phyloP scores from a whole-genome alignment of 768 basidiomycete genomes.

The Mrakia hoshinonis region DNA sequence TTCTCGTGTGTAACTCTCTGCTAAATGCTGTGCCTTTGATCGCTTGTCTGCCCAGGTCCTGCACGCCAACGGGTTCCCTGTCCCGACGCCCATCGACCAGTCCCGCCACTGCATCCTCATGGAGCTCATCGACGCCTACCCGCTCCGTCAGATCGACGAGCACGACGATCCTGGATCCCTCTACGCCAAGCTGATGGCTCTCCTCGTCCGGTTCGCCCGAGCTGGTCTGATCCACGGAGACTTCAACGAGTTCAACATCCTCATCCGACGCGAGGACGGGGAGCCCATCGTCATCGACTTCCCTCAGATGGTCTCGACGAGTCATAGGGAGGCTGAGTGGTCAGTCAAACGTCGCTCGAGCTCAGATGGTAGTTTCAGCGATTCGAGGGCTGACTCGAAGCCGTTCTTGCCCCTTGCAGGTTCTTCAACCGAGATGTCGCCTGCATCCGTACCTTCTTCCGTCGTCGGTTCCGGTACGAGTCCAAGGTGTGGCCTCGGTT shows the following conservation, averaged over 20 bases:
- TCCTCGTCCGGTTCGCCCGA: slow-evolving; percentile 87
- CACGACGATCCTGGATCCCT: slow-evolving; percentile 78
- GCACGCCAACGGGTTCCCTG: slow-evolving; percentile 83
- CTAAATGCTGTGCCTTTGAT: background rate
- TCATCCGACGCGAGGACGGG: slow-evolving; percentile 65
- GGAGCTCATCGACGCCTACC: slow-evolving; percentile 91
- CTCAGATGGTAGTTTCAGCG: background rate
- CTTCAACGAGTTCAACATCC: slow-evolving; percentile 98
- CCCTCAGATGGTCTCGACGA: slow-evolving; percentile 97
- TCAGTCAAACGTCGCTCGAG: too few species aligned
- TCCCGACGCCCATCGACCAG: slow-evolving; percentile 88
- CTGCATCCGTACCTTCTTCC: slow-evolving; percentile 89
- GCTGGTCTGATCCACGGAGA: slow-evolving; percentile 97
- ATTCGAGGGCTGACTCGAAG: background rate
- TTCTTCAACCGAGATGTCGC: slow-evolving; percentile 99
- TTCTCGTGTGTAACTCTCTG: background rate
- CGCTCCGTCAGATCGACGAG: slow-evolving; percentile 78
- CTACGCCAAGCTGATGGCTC: slow-evolving; percentile 85
- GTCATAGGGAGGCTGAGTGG: slow-evolving; percentile 95
- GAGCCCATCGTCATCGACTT: slow-evolving; percentile 94
- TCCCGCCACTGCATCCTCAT: slow-evolving; percentile 90
- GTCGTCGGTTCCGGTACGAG: slow-evolving; percentile 83
- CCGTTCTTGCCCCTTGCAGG: slow-evolving; percentile 45
- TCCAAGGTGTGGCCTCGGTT: slow-evolving; percentile 81
- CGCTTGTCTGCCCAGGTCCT: slow-evolving; percentile 54